Evolutionary conservation across 2,329 filamentous ascomycete genomes (phyloP).

Genomic region (Botrytis cinerea): DNA sequence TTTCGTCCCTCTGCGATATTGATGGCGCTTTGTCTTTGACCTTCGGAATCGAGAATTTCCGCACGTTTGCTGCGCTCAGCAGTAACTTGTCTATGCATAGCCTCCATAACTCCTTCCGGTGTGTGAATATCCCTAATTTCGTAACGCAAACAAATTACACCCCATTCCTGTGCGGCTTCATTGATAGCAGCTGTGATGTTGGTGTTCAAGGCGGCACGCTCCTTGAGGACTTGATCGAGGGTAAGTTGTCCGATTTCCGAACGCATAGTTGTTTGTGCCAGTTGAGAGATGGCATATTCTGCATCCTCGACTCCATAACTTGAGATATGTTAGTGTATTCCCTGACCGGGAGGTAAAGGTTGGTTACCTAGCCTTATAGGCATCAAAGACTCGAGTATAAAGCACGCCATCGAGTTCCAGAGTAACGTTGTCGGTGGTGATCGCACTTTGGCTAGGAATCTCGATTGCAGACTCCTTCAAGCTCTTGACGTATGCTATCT

Average conservation of each 20-base stretch:
- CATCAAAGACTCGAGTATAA: slow-evolving; percentile 95
- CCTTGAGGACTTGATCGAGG: slow-evolving; percentile 96
- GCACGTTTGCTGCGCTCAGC: slow-evolving; percentile 96
- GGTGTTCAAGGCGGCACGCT: slow-evolving; percentile 91
- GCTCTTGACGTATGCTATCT: slow-evolving; percentile 96
- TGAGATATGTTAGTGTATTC: slow-evolving; percentile 19
- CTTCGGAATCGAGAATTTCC: slow-evolving; percentile 95
- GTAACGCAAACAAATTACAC: slow-evolving; percentile 92
- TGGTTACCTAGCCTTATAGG: slow-evolving; percentile 88
- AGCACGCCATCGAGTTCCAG: slow-evolving; percentile 93
- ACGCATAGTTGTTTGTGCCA: slow-evolving; percentile 98
- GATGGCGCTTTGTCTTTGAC: slow-evolving; percentile 95
- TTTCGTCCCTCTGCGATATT: slow-evolving; percentile 98
- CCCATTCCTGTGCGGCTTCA: slow-evolving; percentile 95
- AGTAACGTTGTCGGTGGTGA: slow-evolving; percentile 98
- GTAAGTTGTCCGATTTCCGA: slow-evolving; percentile 96
- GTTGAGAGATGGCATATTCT: slow-evolving; percentile 96
- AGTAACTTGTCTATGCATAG: slow-evolving; percentile 98
- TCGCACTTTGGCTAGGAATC: slow-evolving; percentile 96
- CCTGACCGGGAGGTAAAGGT: not conserved
- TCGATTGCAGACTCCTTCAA: slow-evolving; percentile 95
- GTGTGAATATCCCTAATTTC: slow-evolving; percentile 99
- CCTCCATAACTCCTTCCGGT: slow-evolving; percentile 86
- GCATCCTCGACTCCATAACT: slow-evolving; percentile 98
- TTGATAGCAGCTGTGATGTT: slow-evolving; percentile 99